Evolutionary conservation across 192 early-diverging fungal genomes (phyloP), one percentile per base, ranked within the genome.

Genomic region (Rhizoclosmatium globosum): DNA sequence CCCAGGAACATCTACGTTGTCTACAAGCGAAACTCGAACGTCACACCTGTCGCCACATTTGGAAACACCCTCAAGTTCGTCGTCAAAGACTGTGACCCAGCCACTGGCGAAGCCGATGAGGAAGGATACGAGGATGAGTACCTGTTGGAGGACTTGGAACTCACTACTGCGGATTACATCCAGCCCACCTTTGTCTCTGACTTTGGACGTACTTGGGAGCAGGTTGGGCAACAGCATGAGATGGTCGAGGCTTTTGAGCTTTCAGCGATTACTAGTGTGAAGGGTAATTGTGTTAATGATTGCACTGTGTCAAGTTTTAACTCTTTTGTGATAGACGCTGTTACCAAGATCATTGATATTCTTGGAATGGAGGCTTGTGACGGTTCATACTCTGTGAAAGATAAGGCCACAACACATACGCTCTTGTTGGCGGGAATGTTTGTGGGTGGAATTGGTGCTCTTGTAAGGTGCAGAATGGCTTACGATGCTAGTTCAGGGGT

Each of bases 121-220:
- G 93, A 97, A 60, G 97, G 97, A 31, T 98, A 94, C 67, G 95
- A 97, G 64, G 97, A 97, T 79, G 97, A 99, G 81, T 99, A 98
- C 81, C 82, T 87, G 81, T 87, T 97, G 56, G 98, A 99, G 82
- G 94, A 95, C 21, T 82, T 94, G 3, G 95, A 98, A 3, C 76
- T 98, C 39, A 82, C 89, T 17, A 91, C 91, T 7, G 94, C 92
- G 62, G 98, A 99, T 83, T 98, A 95, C 84, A 91, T 99, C 74
- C 87, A 92, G 59, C 93, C 96, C n/a, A 91, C 92, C 11, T 96
- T 94, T 74, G 82, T 97, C 13, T 86, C 91, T 23, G 91, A 94
- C 80, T 96, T 98, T 75, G 83, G 87, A 21, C 71, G 87, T 50
- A 86, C 89, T 50, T 99, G 96, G 96, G 93, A 95, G 81, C 74